Evolutionary conservation across 148 eudicot genomes (phyloP).

Genomic region (Rhododendron williamsianum): DNA sequence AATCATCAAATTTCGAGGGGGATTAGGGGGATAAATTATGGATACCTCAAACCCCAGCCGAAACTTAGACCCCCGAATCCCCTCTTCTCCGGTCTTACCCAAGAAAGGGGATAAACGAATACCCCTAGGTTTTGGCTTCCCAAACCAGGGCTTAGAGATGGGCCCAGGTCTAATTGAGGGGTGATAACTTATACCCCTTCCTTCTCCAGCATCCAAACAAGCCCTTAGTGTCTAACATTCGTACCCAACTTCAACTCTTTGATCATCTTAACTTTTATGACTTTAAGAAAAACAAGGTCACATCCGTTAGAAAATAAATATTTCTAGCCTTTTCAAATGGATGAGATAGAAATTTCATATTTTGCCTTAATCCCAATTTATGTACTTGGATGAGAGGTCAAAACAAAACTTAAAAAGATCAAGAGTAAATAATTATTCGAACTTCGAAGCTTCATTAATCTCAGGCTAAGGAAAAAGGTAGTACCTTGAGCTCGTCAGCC

Average conservation of each 20-base stretch:
- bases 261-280: neutral
- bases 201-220: no score
- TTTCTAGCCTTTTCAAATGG: neutral
- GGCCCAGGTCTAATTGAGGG: no score
- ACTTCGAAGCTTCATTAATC: neutral
- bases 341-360: no score
- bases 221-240: neutral
- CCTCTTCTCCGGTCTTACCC: no score
- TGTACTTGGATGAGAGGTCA: neutral
- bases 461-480: neutral
- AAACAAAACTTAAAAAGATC: conserved; percentile 2
- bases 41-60: no score
- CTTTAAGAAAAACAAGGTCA: neutral
- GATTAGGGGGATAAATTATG: no score
- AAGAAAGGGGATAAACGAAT: no score
- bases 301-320: neutral
- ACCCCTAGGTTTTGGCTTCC: no score
- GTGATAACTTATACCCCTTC: no score
- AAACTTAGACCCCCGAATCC: no score
- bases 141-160: no score
- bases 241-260: neutral
- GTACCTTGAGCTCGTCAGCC: conserved; percentile 96
- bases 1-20: no score
- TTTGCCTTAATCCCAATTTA: neutral
- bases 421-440: neutral